A percentile compares a stretch with the other conserved stretches of the same genome.
Evolutionary conservation across 2,329 filamentous ascomycete genomes (phyloP).

Genomic region (Claviceps purpurea): DNA sequence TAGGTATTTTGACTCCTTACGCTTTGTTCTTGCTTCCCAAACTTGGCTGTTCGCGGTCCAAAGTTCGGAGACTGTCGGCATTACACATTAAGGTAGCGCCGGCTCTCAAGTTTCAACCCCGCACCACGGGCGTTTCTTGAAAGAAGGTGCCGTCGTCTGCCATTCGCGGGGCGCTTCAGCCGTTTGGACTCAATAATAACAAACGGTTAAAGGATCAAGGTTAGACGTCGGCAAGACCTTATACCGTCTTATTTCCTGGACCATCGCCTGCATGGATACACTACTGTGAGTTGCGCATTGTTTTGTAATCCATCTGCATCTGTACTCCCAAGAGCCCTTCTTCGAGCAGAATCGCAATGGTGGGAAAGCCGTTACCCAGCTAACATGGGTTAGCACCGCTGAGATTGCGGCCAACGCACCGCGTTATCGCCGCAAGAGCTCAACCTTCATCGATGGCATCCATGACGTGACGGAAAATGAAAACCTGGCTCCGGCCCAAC

Average conservation of each 20-base stretch:
- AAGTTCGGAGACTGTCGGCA: neutral
- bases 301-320: neutral
- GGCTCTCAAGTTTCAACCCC: neutral
- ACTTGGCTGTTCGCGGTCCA: neutral
- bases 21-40: too few relatives aligned
- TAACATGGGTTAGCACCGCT: slow-evolving; percentile 49
- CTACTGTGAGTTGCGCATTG: slow-evolving; percentile 37
- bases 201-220: neutral
- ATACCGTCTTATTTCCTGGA: neutral
- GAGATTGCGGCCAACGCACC: slow-evolving; percentile 86
- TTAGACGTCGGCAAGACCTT: neutral
- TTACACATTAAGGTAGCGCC: neutral
- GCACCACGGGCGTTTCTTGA: neutral
- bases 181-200: neutral
- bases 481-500: slow-evolving; percentile 82
- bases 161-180: neutral
- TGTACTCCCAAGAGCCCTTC: neutral
- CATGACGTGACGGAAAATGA: slow-evolving; percentile 77
- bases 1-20: too few relatives aligned
- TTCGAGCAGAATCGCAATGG: neutral
- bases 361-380: neutral
- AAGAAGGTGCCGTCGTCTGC: neutral
- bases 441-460: slow-evolving; percentile 93
- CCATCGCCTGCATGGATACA: slow-evolving; percentile 38
- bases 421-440: slow-evolving; percentile 81